Conservation (phyloP, 495 filamentous ascomycete genomes). For the Aspergillus mulundensis region DNA sequence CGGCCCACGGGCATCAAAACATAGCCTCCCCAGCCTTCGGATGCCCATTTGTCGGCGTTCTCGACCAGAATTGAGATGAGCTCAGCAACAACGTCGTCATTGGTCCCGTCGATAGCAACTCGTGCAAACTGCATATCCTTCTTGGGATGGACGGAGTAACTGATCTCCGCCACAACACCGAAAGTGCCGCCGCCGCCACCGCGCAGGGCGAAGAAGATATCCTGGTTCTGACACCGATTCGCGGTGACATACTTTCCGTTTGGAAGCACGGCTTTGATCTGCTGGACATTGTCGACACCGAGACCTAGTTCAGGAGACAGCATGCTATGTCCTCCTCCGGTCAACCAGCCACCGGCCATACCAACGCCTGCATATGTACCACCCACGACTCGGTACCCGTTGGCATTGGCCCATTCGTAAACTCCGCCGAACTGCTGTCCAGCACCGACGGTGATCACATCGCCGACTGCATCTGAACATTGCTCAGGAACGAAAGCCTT, state of each 20-base stretch:
- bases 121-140: slow-evolving; percentile 29
- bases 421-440: slow-evolving; percentile 21
- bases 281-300: slow-evolving; percentile 30
- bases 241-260: slow-evolving; percentile 44
- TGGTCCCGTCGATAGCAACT: slow-evolving; percentile 28
- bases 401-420: slow-evolving; percentile 24
- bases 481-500: slow-evolving; percentile 10
- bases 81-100: slow-evolving; percentile 13
- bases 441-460: slow-evolving; percentile 21
- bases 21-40: slow-evolving; percentile 43
- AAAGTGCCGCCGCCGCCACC: slow-evolving; percentile 54
- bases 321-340: slow-evolving; percentile 40
- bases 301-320: slow-evolving; percentile 27
- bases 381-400: slow-evolving; percentile 19
- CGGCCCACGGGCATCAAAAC: slow-evolving; percentile 9
- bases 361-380: slow-evolving; percentile 19
- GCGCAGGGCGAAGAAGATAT: slow-evolving; percentile 55
- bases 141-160: slow-evolving; percentile 22
- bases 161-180: slow-evolving; percentile 38
- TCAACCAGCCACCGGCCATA: slow-evolving; percentile 41
- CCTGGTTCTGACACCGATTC: slow-evolving; percentile 42
- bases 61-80: slow-evolving; percentile 30
- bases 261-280: slow-evolving; percentile 42
- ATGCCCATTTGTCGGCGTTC: slow-evolving; percentile 33
- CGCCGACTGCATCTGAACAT: slow-evolving; percentile 14